Conservation (phyloP, 2,329 filamentous ascomycete genomes). For the Clonostachys byssicola region DNA sequence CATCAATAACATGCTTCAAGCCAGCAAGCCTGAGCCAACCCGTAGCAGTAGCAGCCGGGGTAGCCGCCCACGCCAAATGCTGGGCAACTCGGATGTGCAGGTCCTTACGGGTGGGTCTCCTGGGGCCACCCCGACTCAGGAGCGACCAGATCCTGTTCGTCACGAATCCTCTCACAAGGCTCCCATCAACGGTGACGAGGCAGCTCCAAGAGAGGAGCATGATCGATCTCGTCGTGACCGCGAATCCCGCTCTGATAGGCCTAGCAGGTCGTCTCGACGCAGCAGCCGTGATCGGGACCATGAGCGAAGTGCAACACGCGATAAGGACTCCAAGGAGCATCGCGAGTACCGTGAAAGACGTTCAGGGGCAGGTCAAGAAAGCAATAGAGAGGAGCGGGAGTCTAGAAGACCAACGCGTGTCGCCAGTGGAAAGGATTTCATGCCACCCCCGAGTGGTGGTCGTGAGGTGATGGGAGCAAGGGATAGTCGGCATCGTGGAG, state of each 20-base stretch:
- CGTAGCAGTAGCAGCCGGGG: constrained; percentile 24
- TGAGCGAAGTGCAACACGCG: constrained; percentile 42
- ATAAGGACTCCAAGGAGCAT: constrained; percentile 39
- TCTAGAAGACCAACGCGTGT: neutral
- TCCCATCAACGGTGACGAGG: constrained; percentile 22
- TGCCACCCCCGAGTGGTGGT: constrained; percentile 21
- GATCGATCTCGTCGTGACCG: constrained; percentile 39
- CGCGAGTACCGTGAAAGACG: constrained; percentile 40
- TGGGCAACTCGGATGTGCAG: constrained; percentile 52
- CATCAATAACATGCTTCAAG: constrained; percentile 54
- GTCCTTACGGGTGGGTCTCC: constrained; percentile 51
- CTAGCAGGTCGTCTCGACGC: constrained; percentile 36
- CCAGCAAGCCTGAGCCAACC: constrained; percentile 28
- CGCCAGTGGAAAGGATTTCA: constrained; percentile 3
- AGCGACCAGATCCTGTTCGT: constrained; percentile 39
- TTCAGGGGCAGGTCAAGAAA: constrained; percentile 22
- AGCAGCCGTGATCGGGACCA: constrained; percentile 45
- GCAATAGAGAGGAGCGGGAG: constrained; percentile 1
- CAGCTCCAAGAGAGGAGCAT: constrained; percentile 23
- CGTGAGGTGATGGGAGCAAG: constrained; percentile 15
- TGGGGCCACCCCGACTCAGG: constrained; percentile 40
- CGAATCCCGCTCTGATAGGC: constrained; percentile 32
- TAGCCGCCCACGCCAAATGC: constrained; percentile 30
- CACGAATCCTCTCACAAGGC: constrained; percentile 27
- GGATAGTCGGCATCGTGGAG: constrained; percentile 22